Conservation (phyloP, 163 green algal species). For the Picocystis sp. region DNA sequence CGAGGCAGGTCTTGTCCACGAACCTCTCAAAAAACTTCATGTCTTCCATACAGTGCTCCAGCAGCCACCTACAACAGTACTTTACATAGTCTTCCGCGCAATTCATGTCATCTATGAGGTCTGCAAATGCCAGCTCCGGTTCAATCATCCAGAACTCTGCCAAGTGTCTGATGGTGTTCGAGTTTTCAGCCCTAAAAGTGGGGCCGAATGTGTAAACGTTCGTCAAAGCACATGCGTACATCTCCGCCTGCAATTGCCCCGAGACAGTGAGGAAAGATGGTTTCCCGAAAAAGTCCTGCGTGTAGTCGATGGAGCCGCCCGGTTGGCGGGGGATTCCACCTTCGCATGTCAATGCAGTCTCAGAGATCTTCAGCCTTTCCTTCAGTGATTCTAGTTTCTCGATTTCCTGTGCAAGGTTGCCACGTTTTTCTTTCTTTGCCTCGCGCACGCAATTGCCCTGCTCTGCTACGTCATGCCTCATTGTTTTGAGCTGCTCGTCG, state of each 20-base stretch:
- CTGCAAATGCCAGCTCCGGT: conserved; percentile 93
- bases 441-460: conserved; percentile 47
- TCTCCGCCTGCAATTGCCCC: conserved; percentile 67
- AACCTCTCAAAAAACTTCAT: conserved; percentile 35
- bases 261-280: conserved; percentile 75
- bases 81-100: conserved; percentile 30
- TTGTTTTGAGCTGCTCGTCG: conserved; percentile 5
- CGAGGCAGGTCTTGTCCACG: conserved; percentile 17
- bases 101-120: conserved; percentile 42
- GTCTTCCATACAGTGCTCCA: conserved; percentile 44
- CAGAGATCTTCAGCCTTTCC: conserved; percentile 1
- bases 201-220: conserved; percentile 85
- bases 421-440: conserved; percentile 33
- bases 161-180: conserved; percentile 83
- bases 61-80: conserved; percentile 26
- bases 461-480: conserved; percentile 22
- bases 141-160: conserved; percentile 99
- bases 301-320: conserved; percentile 56
- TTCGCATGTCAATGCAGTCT: neutral
- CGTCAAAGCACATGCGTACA: conserved; percentile 57
- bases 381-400: neutral
- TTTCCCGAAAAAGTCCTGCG: conserved; percentile 73
- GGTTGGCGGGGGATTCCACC: conserved; percentile 1
- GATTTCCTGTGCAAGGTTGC: conserved; percentile 15
- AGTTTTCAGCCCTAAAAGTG: conserved; percentile 92